Conservation (phyloP, 192 early-diverging fungal species). For the Phlyctochytrium bullatum region DNA sequence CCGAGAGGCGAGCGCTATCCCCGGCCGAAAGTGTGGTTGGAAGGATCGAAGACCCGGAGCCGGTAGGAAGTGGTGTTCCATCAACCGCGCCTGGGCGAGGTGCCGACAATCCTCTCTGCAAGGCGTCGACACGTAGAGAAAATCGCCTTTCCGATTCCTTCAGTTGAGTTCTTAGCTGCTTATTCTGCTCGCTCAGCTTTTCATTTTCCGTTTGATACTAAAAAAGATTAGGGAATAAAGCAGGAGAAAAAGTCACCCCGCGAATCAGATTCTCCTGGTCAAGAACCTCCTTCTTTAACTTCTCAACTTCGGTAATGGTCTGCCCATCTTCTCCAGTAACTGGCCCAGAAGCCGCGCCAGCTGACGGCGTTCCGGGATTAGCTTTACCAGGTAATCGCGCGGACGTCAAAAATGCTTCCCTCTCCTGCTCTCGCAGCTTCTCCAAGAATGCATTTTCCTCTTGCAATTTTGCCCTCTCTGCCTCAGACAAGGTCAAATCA, state of each 20-base stretch:
- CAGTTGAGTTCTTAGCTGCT: constrained; percentile 5
- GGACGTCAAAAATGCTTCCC: neutral
- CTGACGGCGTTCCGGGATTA: neutral
- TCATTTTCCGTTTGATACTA: constrained; percentile 34
- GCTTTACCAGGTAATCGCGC: neutral
- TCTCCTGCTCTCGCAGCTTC: constrained; percentile 22
- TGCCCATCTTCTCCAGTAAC: neutral
- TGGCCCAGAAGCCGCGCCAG: neutral
- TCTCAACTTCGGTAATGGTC: constrained; percentile 11
- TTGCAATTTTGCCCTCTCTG: constrained; percentile 5
- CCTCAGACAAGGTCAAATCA: neutral
- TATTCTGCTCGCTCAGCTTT: constrained; percentile 22
- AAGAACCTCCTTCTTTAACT: constrained; percentile 18
- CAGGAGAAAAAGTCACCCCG: constrained; percentile 14
- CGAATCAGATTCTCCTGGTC: constrained; percentile 28
- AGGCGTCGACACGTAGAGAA: constrained; percentile 21
- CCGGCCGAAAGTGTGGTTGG: neutral
- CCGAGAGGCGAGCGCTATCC: constrained; percentile 11
- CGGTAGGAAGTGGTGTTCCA: neutral
- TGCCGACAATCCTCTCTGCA: constrained; percentile 4
- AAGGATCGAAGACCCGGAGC: neutral
- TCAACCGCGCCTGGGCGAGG: neutral
- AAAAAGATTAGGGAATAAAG: neutral
- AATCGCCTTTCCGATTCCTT: constrained; percentile 26
- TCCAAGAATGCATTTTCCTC: constrained; percentile 26